phyloP scores from a whole-genome alignment of 176 grass and related monocot genomes.

The Phragmites australis region DNA sequence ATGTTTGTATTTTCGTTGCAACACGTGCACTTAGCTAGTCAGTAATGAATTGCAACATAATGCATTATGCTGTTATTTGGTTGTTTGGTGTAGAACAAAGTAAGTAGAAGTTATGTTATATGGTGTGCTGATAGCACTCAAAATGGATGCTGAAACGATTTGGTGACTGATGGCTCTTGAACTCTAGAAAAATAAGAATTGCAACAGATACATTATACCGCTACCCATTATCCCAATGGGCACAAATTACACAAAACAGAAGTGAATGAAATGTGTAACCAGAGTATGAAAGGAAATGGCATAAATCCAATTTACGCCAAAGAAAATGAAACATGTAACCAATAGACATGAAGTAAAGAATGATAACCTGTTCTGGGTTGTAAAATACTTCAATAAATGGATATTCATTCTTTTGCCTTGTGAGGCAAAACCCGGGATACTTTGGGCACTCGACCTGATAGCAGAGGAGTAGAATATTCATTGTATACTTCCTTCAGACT shows the following conservation, averaged over 20 bases:
- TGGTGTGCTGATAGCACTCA: too few relatives aligned
- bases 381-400: conserved; percentile 98
- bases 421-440: conserved; percentile 93
- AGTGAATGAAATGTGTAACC: background rate
- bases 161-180: too few relatives aligned
- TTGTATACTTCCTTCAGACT: background rate
- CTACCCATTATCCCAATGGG: background rate
- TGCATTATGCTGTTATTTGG: background rate
- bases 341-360: conserved; percentile 7
- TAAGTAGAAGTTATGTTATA: too few relatives aligned
- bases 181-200: too few relatives aligned
- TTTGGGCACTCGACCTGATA: conserved; percentile 91
- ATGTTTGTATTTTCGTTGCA: too few relatives aligned
- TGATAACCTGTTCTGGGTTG: conserved; percentile 76
- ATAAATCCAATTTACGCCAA: conserved; percentile 6
- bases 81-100: too few relatives aligned
- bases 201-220: background rate
- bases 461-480: conserved; percentile 6
- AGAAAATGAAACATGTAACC: background rate
- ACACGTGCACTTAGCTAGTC: too few relatives aligned
- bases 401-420: conserved; percentile 86
- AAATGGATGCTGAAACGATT: too few relatives aligned
- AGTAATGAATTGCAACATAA: background rate
- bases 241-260: background rate
- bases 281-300: background rate